Conservation (phyloP, 2,329 filamentous ascomycete genomes). For the Aspergillus caelatus region DNA sequence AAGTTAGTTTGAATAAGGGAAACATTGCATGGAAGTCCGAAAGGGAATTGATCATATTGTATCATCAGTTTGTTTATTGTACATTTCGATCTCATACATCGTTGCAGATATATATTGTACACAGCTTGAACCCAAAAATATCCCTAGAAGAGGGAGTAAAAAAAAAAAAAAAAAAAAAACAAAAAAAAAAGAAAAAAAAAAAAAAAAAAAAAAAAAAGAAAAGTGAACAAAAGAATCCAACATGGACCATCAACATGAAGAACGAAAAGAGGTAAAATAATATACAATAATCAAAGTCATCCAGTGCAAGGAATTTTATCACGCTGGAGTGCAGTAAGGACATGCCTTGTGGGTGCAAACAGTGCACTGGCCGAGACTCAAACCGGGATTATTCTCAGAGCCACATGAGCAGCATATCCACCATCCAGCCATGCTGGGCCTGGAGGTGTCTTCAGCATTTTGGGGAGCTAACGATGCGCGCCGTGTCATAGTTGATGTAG, state of each 20-base stretch:
- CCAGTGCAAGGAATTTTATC: neutral
- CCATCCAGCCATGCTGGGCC: constrained; percentile 16
- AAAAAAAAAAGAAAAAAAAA: neutral
- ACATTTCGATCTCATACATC: no score
- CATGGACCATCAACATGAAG: neutral
- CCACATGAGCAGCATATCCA: constrained; percentile 30
- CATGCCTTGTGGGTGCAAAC: constrained; percentile 22
- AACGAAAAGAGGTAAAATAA: neutral
- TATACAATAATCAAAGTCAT: neutral
- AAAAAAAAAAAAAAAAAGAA: neutral
- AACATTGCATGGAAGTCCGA: no score
- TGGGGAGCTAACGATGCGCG: neutral
- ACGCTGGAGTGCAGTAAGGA: neutral
- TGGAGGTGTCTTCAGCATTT: neutral
- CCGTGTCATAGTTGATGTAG: neutral
- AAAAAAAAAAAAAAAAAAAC: neutral
- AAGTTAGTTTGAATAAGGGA: no score
- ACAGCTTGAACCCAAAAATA: neutral
- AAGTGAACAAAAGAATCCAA: neutral
- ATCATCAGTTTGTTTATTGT: no score
- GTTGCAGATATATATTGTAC: neutral
- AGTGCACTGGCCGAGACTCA: constrained; percentile 21
- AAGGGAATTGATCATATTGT: no score
- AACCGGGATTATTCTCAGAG: constrained; percentile 21
- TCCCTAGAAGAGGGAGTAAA: neutral